Evolutionary conservation across 495 filamentous ascomycete genomes (phyloP), one percentile per base, ranked within the genome.

Genomic region (Neurospora sp.): DNA sequence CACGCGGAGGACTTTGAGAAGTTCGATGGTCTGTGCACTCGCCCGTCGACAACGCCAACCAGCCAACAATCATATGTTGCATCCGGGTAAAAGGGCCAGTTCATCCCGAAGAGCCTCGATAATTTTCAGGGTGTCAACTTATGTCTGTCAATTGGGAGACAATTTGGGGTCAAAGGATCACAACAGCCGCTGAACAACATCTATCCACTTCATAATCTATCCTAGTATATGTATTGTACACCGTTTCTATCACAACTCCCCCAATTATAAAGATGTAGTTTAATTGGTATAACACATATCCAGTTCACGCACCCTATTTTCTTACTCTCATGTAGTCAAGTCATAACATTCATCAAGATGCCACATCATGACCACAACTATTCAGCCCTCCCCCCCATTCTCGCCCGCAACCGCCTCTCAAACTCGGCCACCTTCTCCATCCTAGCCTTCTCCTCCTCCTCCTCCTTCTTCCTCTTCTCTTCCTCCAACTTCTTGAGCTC

Each of bases 401-500:
- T 81, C 78, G 54, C 54, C 15, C 54, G 54, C 39, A 86, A 45
- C 74, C 82, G 82, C 74, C 79, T 77, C 79, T 89, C 86, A 72
- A 88, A 83, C 74, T 84, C 86, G n/a, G 77, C 83, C 38, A 89
- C 80, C 78, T 85, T 81, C 73, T 82, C 84, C 34, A 72, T 28
- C 69, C 73, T 34, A 0, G 15, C 13, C 15, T 10, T 80, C 39
- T 85, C 78, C 74, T 82, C 79, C 38, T 79, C 82, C 10, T 73
- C 37, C 4, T 81, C 76, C 82, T 86, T 84, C 74, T 87, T 85
- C 79, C 87, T 86, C 74, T 87, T 85, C 43, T 85, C 86, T 76
- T 87, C 84, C 72, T 85, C 77, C 76, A 86, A 86, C 73, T 87
- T 83, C 70, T 83, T 80, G 71, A 80, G 81, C 84, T 94, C 92